Evolutionary conservation across 2,329 filamentous ascomycete genomes (phyloP), one percentile per base, ranked within the genome.

Genomic region (Alternaria dauci): DNA sequence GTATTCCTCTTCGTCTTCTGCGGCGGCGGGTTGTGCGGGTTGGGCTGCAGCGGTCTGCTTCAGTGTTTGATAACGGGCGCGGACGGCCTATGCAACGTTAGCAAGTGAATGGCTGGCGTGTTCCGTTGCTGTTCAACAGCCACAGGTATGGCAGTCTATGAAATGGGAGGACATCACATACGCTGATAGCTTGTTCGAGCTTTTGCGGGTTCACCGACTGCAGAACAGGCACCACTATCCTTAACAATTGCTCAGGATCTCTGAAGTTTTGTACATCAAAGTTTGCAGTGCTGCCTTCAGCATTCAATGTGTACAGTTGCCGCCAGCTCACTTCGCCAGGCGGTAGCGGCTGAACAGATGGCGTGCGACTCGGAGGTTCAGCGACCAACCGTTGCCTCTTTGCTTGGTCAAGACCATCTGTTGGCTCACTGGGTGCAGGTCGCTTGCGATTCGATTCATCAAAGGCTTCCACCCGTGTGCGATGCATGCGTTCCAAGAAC

Each of bases 1-100:
- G 73, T 97, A 97, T 70, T 97, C 92, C 66, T 96, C 93, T 20
- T 97, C 94, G 42, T 96, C 93, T 4, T 91, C 88, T 26, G 86
- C 78, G 16, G 72, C 58, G 34, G 62, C 66, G 23, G 76, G 66
- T 66, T 69, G 56, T 62, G 77, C 61, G 61, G 67, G 36, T 43
- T 52, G 57, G 52, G 61, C 65, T 20, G 74, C 67, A 30, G 70
- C 68, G 18, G 70, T 61, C 58, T 76, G 73, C 53, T 72, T 74
- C 5, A 83, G 67, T 34, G 69, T 69, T 25, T 82, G 69, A 59
- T 80, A 82, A 14, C 82, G 76, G 20, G 76, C 67, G 16, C 81
- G 78, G 8, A 84, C 78, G 26, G 77, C 70, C 77, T 80, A 55
- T n/a, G 25, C 16, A 25, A 34, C n/a, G 59, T 76, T 60, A 77